Base-by-base conservation (phyloP, 1,139 yeast genomes). In the Candida freyschussii region DNA sequence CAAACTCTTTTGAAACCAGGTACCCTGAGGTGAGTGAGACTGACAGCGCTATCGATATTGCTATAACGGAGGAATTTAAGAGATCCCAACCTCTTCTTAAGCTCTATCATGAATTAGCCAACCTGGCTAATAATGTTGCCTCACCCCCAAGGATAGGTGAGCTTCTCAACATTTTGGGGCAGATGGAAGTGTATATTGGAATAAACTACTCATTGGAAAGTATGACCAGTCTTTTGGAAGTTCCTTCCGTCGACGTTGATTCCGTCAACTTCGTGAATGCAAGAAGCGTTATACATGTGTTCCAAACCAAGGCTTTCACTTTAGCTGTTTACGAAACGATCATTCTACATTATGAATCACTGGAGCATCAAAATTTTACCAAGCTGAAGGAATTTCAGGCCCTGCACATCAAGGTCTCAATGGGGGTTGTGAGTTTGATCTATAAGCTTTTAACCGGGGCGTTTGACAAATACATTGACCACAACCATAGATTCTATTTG, bases 271-370 rank as follows among this genome's bases (percentile, higher is more conserved):
- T 40, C 21, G 29, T 24, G 4, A 50, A 50, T 17, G 27, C 19
- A 13, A 39, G 32, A 19, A 33, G 30, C 2, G 16, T 50, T 1
- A 36, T 37, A 13, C 40, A 45, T 24, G 31, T 41, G 8, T 24
- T 50, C 9, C 47, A 41, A 19, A 29, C 46, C 0, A 37, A 35
- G 11, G 37, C 48, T 2, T 24, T 48, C 8, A 31, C 43, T 2
- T 24, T 47, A 5, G 33, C 51, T 1, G 35, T 43, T 5, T 46
- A 44, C 29, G 45, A 47, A 17, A 39, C 41, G 13, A 16, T 50
- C 1, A 30, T 35, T 10, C 16, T 44, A 6, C 44, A 46, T 25
- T 50, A 38, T 31, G 55, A 50, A 30, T 31, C 50, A 0, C 27
- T 33, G 5, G 12, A 30, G 6, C 24, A 36, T 17, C 39, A 34